These are phyloP conservation scores for Colletotrichum lindemuthianum DNA, from an alignment of 2,329 filamentous ascomycete species.

Conservation along the genomic window DNA sequence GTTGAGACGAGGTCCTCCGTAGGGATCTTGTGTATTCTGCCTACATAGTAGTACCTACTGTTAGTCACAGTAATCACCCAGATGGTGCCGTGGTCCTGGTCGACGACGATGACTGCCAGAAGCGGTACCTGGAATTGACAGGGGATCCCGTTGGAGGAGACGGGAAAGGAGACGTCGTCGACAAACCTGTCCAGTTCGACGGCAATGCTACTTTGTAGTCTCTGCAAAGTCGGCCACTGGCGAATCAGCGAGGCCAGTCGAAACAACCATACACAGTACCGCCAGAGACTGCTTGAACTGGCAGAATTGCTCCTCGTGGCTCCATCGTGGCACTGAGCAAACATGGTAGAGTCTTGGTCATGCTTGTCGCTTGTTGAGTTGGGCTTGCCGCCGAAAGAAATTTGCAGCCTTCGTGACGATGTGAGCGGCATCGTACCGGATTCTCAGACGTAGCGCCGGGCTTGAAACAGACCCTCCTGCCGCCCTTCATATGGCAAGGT, in stretches of 20 bases:
- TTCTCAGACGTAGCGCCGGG: conserved; percentile 31
- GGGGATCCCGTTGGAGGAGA: not conserved
- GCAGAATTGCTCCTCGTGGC: too few species aligned
- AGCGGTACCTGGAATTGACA: conserved; percentile 2
- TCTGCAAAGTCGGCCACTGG: too few species aligned
- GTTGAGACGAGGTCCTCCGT: too few species aligned
- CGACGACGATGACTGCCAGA: not conserved
- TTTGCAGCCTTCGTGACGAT: conserved; percentile 4
- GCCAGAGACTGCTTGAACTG: too few species aligned
- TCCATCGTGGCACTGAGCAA: too few species aligned
- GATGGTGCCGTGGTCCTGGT: too few species aligned
- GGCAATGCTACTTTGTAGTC: too few species aligned
- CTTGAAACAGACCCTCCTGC: conserved; percentile 28
- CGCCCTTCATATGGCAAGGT: conserved; percentile 34
- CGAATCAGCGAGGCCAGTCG: not conserved
- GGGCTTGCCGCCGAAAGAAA: not conserved
- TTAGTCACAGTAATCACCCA: too few species aligned
- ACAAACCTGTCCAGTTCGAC: not conserved
- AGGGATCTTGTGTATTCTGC: too few species aligned
- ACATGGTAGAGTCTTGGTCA: too few species aligned
- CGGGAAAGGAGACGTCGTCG: not conserved
- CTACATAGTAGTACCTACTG: too few species aligned
- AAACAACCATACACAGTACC: too few species aligned
- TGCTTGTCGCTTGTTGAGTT: not conserved
- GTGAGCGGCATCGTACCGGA: conserved; percentile 11